Conservation (phyloP, 2,329 filamentous ascomycete species). For the Reticulascus tulasneorum region DNA sequence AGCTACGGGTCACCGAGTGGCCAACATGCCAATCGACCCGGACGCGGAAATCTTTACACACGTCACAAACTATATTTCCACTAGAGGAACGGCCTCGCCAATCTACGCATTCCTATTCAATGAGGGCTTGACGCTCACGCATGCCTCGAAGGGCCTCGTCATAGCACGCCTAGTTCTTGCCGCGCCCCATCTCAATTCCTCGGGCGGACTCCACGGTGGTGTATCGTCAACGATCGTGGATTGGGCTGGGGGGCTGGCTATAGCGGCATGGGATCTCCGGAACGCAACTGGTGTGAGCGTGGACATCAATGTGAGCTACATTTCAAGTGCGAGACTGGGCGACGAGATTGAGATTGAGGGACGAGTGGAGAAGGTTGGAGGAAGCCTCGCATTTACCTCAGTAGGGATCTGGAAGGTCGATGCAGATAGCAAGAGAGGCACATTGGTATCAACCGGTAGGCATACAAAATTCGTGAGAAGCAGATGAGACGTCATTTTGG, state of each 20-base stretch:
- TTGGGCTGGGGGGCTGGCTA: conserved; percentile 69
- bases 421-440: conserved; percentile 9
- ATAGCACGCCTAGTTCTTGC: conserved; percentile 14
- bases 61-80: conserved; percentile 16
- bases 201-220: conserved; percentile 64
- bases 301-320: conserved; percentile 72
- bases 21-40: conserved; percentile 6
- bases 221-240: conserved; percentile 69
- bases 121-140: conserved; percentile 13
- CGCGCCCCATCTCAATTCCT: conserved; percentile 17
- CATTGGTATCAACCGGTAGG: conserved; percentile 10
- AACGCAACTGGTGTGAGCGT: conserved; percentile 65
- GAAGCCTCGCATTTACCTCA: conserved; percentile 57
- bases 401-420: conserved; percentile 13
- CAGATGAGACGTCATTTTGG: too few relatives aligned
- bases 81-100: conserved; percentile 17
- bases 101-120: conserved; percentile 19
- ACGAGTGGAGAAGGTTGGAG: conserved; percentile 61
- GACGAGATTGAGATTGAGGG: conserved; percentile 67
- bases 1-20: too few relatives aligned
- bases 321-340: conserved; percentile 58
- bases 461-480: conserved; percentile 16
- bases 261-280: conserved; percentile 60
- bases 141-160: conserved; percentile 17
- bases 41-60: conserved; percentile 16